These are phyloP conservation scores for Rhodotorula mucilaginosa DNA, from an alignment of 1,284 basidiomycete genomes.

Conservation along the genomic window DNA sequence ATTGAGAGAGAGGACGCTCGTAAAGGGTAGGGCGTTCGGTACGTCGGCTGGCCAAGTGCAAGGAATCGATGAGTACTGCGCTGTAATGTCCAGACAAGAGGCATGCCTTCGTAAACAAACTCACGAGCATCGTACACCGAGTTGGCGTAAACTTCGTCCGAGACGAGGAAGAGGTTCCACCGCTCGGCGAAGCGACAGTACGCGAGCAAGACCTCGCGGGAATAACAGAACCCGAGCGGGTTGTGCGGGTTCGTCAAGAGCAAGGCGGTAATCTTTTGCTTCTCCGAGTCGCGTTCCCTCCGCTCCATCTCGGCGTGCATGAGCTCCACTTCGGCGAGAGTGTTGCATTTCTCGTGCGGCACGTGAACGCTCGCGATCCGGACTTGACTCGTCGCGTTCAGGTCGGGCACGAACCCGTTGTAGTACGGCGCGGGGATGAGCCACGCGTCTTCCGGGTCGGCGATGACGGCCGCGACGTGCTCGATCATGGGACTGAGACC, in stretches of 20 bases:
- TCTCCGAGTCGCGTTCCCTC: neutral
- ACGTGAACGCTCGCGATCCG: conserved; percentile 39
- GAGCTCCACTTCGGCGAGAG: conserved; percentile 26
- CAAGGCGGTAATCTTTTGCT: conserved; percentile 31
- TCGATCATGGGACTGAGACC: conserved; percentile 46
- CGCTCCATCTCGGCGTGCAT: conserved; percentile 29
- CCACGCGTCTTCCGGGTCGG: conserved; percentile 51
- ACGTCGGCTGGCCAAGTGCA: conserved; percentile 31
- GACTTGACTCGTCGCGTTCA: neutral
- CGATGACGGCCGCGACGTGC: conserved; percentile 50
- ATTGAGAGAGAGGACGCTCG: conserved; percentile 51
- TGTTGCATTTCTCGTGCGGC: conserved; percentile 21
- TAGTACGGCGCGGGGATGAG: conserved; percentile 43
- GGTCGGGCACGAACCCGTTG: neutral
- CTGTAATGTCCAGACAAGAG: neutral
- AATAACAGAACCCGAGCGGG: conserved; percentile 49
- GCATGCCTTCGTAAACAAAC: neutral
- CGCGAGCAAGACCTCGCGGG: conserved; percentile 50
- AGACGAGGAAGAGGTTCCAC: conserved; percentile 52
- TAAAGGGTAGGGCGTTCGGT: conserved; percentile 47
- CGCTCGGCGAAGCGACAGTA: conserved; percentile 53
- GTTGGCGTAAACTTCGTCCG: conserved; percentile 52
- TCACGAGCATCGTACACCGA: conserved; percentile 16
- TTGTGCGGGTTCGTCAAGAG: conserved; percentile 54
- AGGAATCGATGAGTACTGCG: no score